phyloP scores from a whole-genome alignment of 2,329 filamentous ascomycete genomes.

The Botrytis porri region DNA sequence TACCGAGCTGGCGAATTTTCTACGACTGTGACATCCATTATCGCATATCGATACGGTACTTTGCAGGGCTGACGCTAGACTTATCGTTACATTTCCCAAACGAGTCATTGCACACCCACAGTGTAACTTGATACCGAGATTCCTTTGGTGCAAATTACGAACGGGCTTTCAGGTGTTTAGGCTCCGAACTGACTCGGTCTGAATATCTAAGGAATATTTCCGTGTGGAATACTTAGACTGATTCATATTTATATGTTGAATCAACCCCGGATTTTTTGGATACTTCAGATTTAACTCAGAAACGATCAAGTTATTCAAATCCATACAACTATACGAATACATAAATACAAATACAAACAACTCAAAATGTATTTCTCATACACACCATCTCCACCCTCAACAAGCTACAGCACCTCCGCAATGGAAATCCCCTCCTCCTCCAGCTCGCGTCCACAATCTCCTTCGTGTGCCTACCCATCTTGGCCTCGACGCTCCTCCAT shows the following conservation, averaged over 20 bases:
- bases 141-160: conserved; percentile 15
- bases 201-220: conserved; percentile 2
- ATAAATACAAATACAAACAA: neutral
- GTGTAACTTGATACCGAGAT: conserved; percentile 4
- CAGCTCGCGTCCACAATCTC: conserved; percentile 28
- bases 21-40: conserved; percentile 6
- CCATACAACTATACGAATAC: neutral
- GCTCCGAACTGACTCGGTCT: conserved; percentile 12
- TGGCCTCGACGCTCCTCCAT: conserved; percentile 57
- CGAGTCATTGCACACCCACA: neutral
- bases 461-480: conserved; percentile 54
- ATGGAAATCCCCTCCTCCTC: conserved; percentile 34
- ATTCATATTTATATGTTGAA: conserved; percentile 7
- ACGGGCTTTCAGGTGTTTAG: conserved; percentile 1
- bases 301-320: neutral
- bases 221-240: neutral
- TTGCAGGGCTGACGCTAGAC: conserved; percentile 19
- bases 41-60: conserved; percentile 10
- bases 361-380: conserved; percentile 34
- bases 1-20: conserved; percentile 3
- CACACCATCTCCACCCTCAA: conserved; percentile 32
- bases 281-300: neutral
- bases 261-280: neutral
- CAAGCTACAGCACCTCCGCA: conserved; percentile 29
- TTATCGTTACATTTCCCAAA: conserved; percentile 15